Evolutionary conservation across 495 filamentous ascomycete species (phyloP).

Genomic region (Penicillium goetzii): DNA sequence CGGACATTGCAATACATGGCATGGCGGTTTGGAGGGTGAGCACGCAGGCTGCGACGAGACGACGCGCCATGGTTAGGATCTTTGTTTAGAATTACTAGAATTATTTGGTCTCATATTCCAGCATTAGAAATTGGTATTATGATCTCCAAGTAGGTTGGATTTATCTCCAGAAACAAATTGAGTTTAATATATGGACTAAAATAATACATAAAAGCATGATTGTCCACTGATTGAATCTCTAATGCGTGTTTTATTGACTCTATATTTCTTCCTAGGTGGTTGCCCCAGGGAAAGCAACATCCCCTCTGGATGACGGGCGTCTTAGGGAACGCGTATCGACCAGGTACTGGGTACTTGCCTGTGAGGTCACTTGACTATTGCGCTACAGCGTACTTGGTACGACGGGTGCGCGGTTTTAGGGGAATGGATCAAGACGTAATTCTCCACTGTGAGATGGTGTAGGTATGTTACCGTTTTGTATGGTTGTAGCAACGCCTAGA

Average conservation of each 20-base stretch:
- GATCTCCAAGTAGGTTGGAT: background rate
- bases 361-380: constrained; percentile 22
- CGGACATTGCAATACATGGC: background rate
- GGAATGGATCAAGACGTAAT: constrained; percentile 22
- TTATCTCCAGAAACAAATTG: background rate
- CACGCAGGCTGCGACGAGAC: background rate
- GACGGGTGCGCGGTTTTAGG: constrained; percentile 31
- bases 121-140: background rate
- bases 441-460: constrained; percentile 26
- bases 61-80: background rate
- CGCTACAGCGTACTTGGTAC: constrained; percentile 28
- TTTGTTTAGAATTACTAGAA: background rate
- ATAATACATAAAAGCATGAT: background rate
- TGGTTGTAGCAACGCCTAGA: background rate
- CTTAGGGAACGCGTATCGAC: constrained; percentile 10
- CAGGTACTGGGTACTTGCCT: constrained; percentile 23
- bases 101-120: background rate
- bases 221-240: background rate
- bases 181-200: background rate
- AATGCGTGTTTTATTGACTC: background rate
- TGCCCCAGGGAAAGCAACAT: background rate
- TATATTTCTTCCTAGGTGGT: background rate
- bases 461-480: constrained; percentile 26
- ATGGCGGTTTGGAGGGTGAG: background rate
- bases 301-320: background rate